These are phyloP conservation scores for Amaranthus palmeri DNA, from an alignment of 148 eudicot genomes.

Conservation along the genomic window DNA sequence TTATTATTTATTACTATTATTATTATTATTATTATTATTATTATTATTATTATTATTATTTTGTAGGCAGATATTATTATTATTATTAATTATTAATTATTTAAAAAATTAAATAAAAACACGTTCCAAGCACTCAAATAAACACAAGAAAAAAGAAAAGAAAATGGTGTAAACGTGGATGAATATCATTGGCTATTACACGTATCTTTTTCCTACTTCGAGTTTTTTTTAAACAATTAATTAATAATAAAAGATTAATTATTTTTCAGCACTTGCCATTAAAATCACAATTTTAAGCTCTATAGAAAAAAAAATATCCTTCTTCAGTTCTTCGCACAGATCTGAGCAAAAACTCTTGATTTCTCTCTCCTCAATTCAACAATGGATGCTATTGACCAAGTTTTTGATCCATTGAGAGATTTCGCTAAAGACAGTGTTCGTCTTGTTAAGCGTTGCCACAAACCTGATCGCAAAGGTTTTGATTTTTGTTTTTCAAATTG, in stretches of 20 bases:
- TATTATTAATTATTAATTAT: too few species aligned
- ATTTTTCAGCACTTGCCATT: not conserved
- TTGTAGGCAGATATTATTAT: too few species aligned
- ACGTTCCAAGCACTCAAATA: too few species aligned
- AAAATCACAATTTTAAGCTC: too few species aligned
- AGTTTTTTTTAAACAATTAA: not conserved
- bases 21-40: too few species aligned
- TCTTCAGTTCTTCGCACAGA: not conserved
- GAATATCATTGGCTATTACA: not conserved
- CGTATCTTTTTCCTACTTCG: not conserved
- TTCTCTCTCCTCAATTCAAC: not conserved
- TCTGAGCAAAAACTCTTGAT: not conserved
- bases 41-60: too few species aligned
- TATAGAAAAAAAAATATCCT: not conserved
- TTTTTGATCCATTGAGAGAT: constrained; percentile 60
- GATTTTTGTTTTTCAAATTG: not conserved
- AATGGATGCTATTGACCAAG: constrained; percentile 56
- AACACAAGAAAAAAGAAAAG: not conserved
- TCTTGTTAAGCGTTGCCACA: constrained; percentile 67
- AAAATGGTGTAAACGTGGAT: not conserved
- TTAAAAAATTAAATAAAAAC: too few species aligned
- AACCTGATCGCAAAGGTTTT: constrained; percentile 55
- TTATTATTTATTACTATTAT: too few species aligned
- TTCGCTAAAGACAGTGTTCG: constrained; percentile 68
- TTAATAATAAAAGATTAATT: too few species aligned